Conservation (phyloP, 768 basidiomycete genomes). For the Boletus subparvulus region DNA sequence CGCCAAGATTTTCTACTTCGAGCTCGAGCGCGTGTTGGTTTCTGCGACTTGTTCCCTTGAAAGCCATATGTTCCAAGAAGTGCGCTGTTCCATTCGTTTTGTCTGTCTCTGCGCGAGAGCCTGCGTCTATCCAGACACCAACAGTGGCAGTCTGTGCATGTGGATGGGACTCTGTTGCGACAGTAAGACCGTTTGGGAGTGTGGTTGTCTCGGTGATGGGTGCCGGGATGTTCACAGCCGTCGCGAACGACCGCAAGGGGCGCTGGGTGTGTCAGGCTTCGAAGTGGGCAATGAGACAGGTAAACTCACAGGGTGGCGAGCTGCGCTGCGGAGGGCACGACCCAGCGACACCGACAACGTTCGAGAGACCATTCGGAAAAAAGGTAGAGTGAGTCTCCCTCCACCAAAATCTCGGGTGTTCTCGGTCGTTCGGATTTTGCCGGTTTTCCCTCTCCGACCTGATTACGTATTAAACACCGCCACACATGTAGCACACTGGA, state of each 20-base stretch:
- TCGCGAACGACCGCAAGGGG: slow-evolving; percentile 70
- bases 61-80: slow-evolving; percentile 98
- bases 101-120: slow-evolving; percentile 94
- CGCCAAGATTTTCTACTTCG: slow-evolving; percentile 97
- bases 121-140: slow-evolving; percentile 98
- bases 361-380: slow-evolving; percentile 45
- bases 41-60: slow-evolving; percentile 91
- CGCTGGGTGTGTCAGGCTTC: slow-evolving; percentile 35
- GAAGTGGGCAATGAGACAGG: not conserved
- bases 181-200: slow-evolving; percentile 90
- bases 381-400: slow-evolving; percentile 15
- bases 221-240: slow-evolving; percentile 58
- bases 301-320: slow-evolving; percentile 37
- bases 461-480: slow-evolving; percentile 7
- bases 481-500: too few relatives aligned
- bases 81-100: slow-evolving; percentile 95
- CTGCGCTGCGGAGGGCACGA: slow-evolving; percentile 40
- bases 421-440: slow-evolving; percentile 29
- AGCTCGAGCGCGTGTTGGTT: slow-evolving; percentile 89
- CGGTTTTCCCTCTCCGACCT: slow-evolving; percentile 25
- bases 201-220: slow-evolving; percentile 91
- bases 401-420: slow-evolving; percentile 30
- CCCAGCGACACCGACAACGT: slow-evolving; percentile 45
- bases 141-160: slow-evolving; percentile 97
- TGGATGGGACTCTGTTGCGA: slow-evolving; percentile 88